Conservation (phyloP, 129 eudicot species). For the Saussurea involucrata region DNA sequence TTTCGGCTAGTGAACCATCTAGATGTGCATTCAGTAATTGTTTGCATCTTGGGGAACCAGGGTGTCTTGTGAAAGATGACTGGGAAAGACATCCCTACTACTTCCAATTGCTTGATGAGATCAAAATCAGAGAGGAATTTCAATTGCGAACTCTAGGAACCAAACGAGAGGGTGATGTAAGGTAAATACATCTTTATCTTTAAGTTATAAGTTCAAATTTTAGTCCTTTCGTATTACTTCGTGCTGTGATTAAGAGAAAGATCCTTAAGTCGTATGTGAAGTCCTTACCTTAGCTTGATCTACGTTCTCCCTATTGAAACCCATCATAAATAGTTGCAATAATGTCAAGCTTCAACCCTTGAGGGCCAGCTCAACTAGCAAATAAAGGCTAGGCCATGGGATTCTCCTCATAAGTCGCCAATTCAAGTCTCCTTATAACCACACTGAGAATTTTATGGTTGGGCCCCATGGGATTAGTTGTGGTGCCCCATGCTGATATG, state of each 20-base stretch:
- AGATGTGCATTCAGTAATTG: slow-evolving; percentile 78
- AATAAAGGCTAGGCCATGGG: background rate
- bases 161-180: slow-evolving; percentile 86
- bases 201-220: background rate
- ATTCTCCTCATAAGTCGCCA: background rate
- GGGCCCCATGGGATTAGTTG: too few relatives aligned
- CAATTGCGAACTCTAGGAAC: slow-evolving; percentile 82
- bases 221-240: background rate
- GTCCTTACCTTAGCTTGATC: background rate
- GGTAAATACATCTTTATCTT: slow-evolving; percentile 25
- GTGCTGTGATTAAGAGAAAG: background rate
- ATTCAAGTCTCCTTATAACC: too few relatives aligned
- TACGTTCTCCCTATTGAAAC: background rate
- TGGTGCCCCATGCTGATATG: too few relatives aligned
- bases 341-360: background rate
- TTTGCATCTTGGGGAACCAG: slow-evolving; percentile 87
- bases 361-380: background rate
- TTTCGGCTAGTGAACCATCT: slow-evolving; percentile 41
- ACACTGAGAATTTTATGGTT: too few relatives aligned
- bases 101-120: slow-evolving; percentile 83
- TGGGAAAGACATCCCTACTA: slow-evolving; percentile 91
- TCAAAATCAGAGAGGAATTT: slow-evolving; percentile 79
- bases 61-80: slow-evolving; percentile 65
- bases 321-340: background rate
- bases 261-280: background rate